phyloP scores from a whole-genome alignment of 768 basidiomycete species.

The Amanita brunnescens region DNA sequence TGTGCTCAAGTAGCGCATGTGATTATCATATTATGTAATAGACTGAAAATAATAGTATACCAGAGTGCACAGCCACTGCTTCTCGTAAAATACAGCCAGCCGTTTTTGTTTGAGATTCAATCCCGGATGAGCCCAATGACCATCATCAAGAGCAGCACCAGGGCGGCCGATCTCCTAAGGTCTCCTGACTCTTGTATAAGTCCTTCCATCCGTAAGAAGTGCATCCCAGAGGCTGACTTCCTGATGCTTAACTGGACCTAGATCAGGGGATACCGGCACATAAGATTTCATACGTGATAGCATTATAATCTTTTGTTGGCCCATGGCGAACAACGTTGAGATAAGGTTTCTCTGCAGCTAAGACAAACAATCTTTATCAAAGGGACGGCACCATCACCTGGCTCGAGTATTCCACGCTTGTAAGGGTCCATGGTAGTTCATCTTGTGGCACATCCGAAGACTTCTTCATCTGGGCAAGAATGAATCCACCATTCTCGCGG shows the following conservation, averaged over 20 bases:
- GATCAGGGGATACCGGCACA: slow-evolving; percentile 5
- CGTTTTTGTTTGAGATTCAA: too few relatives aligned
- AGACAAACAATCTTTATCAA: slow-evolving; percentile 18
- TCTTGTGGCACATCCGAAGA: neutral
- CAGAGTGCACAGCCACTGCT: too few relatives aligned
- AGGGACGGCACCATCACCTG: slow-evolving; percentile 8
- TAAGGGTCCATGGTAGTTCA: neutral
- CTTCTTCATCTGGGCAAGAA: neutral
- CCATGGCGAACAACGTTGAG: too few relatives aligned
- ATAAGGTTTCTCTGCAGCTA: slow-evolving; percentile 3
- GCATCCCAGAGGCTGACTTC: neutral
- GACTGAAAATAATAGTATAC: too few relatives aligned
- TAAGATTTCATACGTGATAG: slow-evolving; percentile 12
- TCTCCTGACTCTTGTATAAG: slow-evolving; percentile 2
- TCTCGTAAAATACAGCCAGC: too few relatives aligned
- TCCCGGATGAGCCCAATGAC: neutral
- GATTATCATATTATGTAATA: too few relatives aligned
- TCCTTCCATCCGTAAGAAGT: slow-evolving; percentile 9
- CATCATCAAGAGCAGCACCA: slow-evolving; percentile 4
- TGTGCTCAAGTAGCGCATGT: too few relatives aligned
- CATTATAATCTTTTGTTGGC: neutral
- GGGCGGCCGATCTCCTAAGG: neutral
- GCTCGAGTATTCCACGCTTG: neutral
- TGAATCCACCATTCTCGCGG: neutral
- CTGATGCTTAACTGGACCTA: neutral